Percentiles rank a stretch among this genome's conserved stretches.
phyloP scores from a whole-genome alignment of 2,329 filamentous ascomycete genomes.

The Chalaropsis thielavioides region DNA sequence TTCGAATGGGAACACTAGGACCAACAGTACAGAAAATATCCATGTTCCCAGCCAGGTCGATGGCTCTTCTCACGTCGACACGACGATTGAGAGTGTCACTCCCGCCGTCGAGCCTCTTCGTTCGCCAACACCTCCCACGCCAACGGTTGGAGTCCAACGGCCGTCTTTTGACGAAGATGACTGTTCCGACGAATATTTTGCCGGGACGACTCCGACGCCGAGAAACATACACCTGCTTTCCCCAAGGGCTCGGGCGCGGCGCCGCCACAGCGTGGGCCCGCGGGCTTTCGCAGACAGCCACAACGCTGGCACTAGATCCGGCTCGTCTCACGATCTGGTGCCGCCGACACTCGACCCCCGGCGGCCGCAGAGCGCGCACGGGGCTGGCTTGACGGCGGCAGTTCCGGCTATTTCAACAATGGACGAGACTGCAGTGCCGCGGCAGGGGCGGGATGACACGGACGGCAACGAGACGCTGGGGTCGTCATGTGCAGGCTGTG shows the following conservation, averaged over 20 bases:
- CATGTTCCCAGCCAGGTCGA: background rate
- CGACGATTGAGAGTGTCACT: background rate
- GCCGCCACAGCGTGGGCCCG: background rate
- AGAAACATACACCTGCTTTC: constrained; percentile 3
- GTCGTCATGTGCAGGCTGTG: constrained; percentile 9
- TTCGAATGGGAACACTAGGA: background rate
- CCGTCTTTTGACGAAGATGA: background rate
- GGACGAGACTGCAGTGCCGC: background rate
- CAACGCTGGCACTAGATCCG: background rate
- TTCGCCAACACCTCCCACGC: background rate
- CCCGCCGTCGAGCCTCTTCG: background rate
- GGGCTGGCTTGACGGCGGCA: background rate
- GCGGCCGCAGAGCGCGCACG: background rate
- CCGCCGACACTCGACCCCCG: background rate
- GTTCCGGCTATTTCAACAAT: background rate
- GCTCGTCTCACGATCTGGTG: background rate
- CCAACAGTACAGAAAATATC: background rate
- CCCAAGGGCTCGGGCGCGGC: background rate
- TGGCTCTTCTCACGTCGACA: background rate
- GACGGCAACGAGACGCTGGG: background rate
- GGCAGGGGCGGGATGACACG: background rate
- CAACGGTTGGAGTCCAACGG: background rate
- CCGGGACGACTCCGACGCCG: background rate
- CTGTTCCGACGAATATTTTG: background rate
- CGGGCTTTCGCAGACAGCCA: background rate